Conservation (phyloP, 1,284 basidiomycete species). For the Ceratobasidium sp. region DNA sequence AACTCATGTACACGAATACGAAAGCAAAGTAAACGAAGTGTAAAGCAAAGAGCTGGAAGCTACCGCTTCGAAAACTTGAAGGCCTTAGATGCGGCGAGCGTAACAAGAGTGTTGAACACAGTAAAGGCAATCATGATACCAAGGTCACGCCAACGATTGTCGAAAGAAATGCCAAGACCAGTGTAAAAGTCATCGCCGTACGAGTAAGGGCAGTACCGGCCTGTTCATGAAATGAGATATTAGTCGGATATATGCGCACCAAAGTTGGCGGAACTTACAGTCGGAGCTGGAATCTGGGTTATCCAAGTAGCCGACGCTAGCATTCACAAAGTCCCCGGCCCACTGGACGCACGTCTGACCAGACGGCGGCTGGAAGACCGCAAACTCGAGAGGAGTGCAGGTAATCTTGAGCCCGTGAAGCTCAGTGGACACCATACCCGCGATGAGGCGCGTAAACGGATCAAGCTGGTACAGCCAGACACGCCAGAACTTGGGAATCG, state of each 20-base stretch:
- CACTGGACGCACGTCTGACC: constrained; percentile 81
- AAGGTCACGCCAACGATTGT: constrained; percentile 77
- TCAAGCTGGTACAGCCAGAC: constrained; percentile 74
- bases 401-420: constrained; percentile 77
- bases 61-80: constrained; percentile 77
- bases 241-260: background rate
- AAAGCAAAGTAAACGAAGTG: background rate
- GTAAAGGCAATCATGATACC: constrained; percentile 75
- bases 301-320: constrained; percentile 82
- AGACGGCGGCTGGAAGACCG: constrained; percentile 74
- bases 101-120: constrained; percentile 79
- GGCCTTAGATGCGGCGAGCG: constrained; percentile 80
- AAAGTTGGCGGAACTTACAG: constrained; percentile 64
- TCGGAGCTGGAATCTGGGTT: constrained; percentile 70
- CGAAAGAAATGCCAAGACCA: constrained; percentile 76
- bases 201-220: constrained; percentile 51
- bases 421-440: constrained; percentile 82
- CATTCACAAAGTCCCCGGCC: constrained; percentile 73
- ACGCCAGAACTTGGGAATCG: constrained; percentile 76
- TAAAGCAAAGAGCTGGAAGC: background rate
- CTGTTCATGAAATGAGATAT: background rate
- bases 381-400: constrained; percentile 77
- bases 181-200: constrained; percentile 77
- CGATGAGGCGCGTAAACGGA: constrained; percentile 75
- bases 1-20: constrained; percentile 7